A percentile compares a stretch with the other conserved stretches of the same genome.
phyloP scores from a whole-genome alignment of 257 asterid species.

The Verbena officinalis region DNA sequence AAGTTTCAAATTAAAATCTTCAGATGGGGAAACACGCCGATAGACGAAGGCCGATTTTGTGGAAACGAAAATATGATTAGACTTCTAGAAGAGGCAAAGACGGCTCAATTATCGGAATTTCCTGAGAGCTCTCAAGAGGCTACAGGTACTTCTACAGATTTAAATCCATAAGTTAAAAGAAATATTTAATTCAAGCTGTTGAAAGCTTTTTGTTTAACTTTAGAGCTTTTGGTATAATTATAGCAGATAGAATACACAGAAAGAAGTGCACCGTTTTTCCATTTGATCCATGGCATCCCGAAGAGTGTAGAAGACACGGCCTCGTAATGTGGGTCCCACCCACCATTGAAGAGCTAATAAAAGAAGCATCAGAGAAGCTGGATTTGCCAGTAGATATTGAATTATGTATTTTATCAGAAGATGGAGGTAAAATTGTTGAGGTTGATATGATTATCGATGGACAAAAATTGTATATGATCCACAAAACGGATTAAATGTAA shows the following conservation, averaged over 20 bases:
- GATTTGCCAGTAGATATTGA: constrained; percentile 34
- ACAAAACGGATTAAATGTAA: constrained; percentile 32
- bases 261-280: constrained; percentile 84
- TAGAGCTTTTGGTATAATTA: background rate
- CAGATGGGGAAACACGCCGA: constrained; percentile 88
- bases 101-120: constrained; percentile 46
- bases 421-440: constrained; percentile 77
- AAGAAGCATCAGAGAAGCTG: constrained; percentile 52
- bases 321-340: constrained; percentile 78
- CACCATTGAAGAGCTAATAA: constrained; percentile 64
- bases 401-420: constrained; percentile 66
- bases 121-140: constrained; percentile 44
- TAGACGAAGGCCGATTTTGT: constrained; percentile 72
- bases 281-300: constrained; percentile 70
- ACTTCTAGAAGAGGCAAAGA: constrained; percentile 72
- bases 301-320: constrained; percentile 58
- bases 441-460: constrained; percentile 68
- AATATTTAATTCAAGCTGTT: too few relatives aligned
- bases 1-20: background rate
- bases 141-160: constrained; percentile 44
- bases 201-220: background rate
- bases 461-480: constrained; percentile 59
- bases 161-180: background rate
- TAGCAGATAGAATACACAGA: constrained; percentile 48
- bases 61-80: constrained; percentile 74